phyloP scores from a whole-genome alignment of 2,329 filamentous ascomycete genomes.

The Massarina eburnea region DNA sequence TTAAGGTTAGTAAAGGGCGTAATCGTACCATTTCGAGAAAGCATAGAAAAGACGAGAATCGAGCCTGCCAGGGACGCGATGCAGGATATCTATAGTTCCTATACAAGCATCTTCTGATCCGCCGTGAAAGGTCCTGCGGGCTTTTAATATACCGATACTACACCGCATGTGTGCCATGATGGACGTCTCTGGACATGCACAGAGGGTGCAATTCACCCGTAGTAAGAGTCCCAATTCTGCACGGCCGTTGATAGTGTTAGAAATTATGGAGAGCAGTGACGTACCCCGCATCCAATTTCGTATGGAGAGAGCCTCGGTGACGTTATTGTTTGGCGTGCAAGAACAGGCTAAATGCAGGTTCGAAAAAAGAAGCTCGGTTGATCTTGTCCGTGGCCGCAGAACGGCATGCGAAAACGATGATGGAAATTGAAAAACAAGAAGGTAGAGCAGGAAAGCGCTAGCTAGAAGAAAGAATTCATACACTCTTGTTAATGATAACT shows the following conservation, averaged over 20 bases:
- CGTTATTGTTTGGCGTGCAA: background rate
- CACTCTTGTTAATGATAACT: background rate
- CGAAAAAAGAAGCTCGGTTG: background rate
- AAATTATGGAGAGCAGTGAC: background rate
- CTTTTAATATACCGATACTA: constrained; percentile 22
- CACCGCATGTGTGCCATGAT: constrained; percentile 13
- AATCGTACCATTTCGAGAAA: constrained; percentile 5
- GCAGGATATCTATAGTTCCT: constrained; percentile 8
- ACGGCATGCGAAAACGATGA: background rate
- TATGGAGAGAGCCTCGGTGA: constrained; percentile 3
- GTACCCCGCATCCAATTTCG: constrained; percentile 7
- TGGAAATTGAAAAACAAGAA: too few species aligned
- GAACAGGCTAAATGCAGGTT: constrained; percentile 11
- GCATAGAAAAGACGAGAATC: background rate
- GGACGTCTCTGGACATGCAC: constrained; percentile 1
- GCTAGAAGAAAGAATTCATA: too few species aligned
- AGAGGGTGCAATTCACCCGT: constrained; percentile 13
- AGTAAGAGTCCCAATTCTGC: background rate
- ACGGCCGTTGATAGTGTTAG: background rate
- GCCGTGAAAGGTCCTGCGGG: constrained; percentile 8
- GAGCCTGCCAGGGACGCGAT: constrained; percentile 1
- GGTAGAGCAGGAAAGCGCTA: background rate
- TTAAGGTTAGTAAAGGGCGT: constrained; percentile 7
- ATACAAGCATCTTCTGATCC: constrained; percentile 13
- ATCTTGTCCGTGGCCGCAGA: background rate